These are phyloP conservation scores for Cicer cuneatum DNA, from an alignment of 306 rosid genomes.

Conservation along the genomic window DNA sequence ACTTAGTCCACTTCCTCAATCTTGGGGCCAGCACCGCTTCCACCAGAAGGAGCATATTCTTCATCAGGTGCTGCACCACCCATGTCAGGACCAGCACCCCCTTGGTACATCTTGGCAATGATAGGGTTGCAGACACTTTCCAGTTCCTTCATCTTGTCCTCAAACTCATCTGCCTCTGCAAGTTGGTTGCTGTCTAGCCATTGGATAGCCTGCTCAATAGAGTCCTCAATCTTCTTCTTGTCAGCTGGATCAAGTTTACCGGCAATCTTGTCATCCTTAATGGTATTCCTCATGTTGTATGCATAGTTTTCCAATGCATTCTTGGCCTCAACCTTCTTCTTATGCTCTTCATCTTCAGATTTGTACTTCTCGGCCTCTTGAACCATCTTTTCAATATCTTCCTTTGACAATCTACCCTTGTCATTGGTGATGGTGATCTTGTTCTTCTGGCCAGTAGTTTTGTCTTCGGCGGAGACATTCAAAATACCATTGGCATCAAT, in stretches of 20 bases:
- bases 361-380: slow-evolving; percentile 81
- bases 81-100: slow-evolving; percentile 53
- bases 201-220: slow-evolving; percentile 65
- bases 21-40: slow-evolving; percentile 51
- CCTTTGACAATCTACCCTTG: slow-evolving; percentile 76
- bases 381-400: slow-evolving; percentile 78
- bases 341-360: slow-evolving; percentile 74
- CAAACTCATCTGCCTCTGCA: slow-evolving; percentile 58
- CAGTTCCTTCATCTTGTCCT: slow-evolving; percentile 75
- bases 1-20: slow-evolving; percentile 54
- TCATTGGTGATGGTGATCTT: slow-evolving; percentile 77
- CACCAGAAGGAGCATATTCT: slow-evolving; percentile 38
- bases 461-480: slow-evolving; percentile 73
- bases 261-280: slow-evolving; percentile 68
- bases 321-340: slow-evolving; percentile 71
- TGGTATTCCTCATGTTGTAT: slow-evolving; percentile 76
- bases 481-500: slow-evolving; percentile 73
- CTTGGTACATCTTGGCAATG: slow-evolving; percentile 64
- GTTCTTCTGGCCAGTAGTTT: slow-evolving; percentile 73
- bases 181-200: slow-evolving; percentile 74
- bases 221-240: slow-evolving; percentile 72
- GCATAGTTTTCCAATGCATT: slow-evolving; percentile 59
- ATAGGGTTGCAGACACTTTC: slow-evolving; percentile 65
- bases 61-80: slow-evolving; percentile 44
- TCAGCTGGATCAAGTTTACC: slow-evolving; percentile 60